phyloP scores from a whole-genome alignment of 805 yeast genomes.

The Lipomyces yamadae region DNA sequence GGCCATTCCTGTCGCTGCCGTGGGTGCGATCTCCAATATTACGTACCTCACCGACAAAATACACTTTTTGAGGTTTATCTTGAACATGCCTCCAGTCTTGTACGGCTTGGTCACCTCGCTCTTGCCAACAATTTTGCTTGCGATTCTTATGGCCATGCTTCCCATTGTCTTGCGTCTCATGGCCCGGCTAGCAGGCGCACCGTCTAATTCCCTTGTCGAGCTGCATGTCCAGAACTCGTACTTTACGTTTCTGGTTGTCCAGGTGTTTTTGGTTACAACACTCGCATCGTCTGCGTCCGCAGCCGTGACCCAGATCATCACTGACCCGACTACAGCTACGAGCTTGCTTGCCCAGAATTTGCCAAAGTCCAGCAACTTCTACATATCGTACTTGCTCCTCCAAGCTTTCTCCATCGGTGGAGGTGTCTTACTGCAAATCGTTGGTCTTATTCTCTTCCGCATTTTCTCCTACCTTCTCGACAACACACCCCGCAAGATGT shows the following conservation, averaged over 20 bases:
- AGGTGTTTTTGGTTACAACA: constrained; percentile 85
- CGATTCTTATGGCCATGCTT: constrained; percentile 81
- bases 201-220: constrained; percentile 75
- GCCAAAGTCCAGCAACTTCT: constrained; percentile 91
- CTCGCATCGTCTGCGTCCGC: constrained; percentile 80
- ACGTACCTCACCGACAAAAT: constrained; percentile 71
- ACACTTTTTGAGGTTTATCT: constrained; percentile 74
- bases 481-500: constrained; percentile 88
- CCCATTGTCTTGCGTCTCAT: constrained; percentile 80
- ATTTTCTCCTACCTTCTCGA: constrained; percentile 74
- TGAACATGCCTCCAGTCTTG: constrained; percentile 69
- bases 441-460: constrained; percentile 70
- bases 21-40: constrained; percentile 90
- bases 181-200: constrained; percentile 75
- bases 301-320: constrained; percentile 72
- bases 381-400: constrained; percentile 77
- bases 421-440: constrained; percentile 76
- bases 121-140: constrained; percentile 79
- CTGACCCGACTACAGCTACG: constrained; percentile 74
- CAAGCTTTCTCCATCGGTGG: constrained; percentile 81
- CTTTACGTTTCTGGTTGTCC: constrained; percentile 88
- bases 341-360: constrained; percentile 70
- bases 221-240: constrained; percentile 85
- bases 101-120: constrained; percentile 87
- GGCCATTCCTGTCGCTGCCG: constrained; percentile 98